These are phyloP conservation scores for Didymella pinodella DNA, from an alignment of 2,329 filamentous ascomycete species.

Conservation along the genomic window DNA sequence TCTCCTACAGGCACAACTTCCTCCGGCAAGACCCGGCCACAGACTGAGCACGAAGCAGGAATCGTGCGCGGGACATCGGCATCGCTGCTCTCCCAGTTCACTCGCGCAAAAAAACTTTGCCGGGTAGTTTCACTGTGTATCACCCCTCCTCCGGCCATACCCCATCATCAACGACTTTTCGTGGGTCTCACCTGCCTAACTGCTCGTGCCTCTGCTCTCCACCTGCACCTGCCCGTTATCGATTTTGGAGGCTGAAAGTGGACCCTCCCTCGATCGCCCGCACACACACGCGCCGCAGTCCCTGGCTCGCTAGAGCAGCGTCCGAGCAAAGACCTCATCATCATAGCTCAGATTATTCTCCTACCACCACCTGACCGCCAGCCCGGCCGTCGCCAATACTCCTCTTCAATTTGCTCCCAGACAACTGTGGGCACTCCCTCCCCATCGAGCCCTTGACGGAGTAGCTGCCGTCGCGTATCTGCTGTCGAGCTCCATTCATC, in stretches of 20 bases:
- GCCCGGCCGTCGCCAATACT: conserved; percentile 28
- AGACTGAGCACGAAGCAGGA: conserved; percentile 34
- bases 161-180: conserved; percentile 29
- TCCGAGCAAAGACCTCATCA: conserved; percentile 23
- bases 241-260: conserved; percentile 49
- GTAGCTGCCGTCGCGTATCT: conserved; percentile 35
- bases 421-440: conserved; percentile 28
- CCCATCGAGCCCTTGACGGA: conserved; percentile 28
- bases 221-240: conserved; percentile 48
- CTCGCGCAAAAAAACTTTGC: conserved; percentile 41
- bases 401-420: conserved; percentile 23
- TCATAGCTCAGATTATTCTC: conserved; percentile 24
- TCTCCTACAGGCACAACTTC: conserved; percentile 18
- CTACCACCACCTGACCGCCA: conserved; percentile 27
- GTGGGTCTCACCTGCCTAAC: conserved; percentile 31
- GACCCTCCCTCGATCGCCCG: conserved; percentile 42
- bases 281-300: conserved; percentile 37
- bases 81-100: conserved; percentile 24
- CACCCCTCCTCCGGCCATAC: conserved; percentile 29
- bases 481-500: conserved; percentile 24
- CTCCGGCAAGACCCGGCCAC: conserved; percentile 39
- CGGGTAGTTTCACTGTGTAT: conserved; percentile 28
- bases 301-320: conserved; percentile 37
- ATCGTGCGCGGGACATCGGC: conserved; percentile 39
- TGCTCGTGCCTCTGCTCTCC: conserved; percentile 45